Conservation (phyloP, 257 asterid species). For the Solanum dulcamara region DNA sequence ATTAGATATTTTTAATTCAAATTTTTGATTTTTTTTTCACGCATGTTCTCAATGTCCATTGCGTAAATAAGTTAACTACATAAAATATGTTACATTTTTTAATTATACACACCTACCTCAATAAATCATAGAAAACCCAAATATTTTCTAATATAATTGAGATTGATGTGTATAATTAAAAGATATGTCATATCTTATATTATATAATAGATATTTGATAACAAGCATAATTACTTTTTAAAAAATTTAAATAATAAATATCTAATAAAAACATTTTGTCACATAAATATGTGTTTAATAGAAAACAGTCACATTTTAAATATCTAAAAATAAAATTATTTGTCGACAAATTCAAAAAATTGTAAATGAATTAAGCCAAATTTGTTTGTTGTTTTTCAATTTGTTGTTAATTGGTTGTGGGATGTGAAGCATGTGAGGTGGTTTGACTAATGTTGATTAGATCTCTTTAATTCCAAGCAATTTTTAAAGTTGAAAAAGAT, state of each 20-base stretch:
- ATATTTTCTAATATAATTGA: not conserved
- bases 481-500: slow-evolving; percentile 2
- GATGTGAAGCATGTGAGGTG: slow-evolving; percentile 15
- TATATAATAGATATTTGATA: not conserved
- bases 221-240: not conserved
- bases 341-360: not conserved
- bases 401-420: not conserved
- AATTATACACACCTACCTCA: not conserved
- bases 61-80: not conserved
- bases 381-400: not conserved
- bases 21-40: too few species aligned
- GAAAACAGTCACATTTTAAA: not conserved
- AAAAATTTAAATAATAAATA: not conserved
- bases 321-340: not conserved
- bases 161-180: not conserved
- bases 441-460: slow-evolving; percentile 8
- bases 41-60: not conserved
- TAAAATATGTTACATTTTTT: too few species aligned
- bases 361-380: not conserved
- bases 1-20: too few species aligned
- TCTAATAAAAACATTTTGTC: not conserved
- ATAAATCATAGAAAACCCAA: not conserved
- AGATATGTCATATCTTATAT: not conserved
- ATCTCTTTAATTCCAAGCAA: slow-evolving; percentile 1
- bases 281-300: not conserved